Conservation (phyloP, 768 basidiomycete species). For the Rhodotorula toruloides region DNA sequence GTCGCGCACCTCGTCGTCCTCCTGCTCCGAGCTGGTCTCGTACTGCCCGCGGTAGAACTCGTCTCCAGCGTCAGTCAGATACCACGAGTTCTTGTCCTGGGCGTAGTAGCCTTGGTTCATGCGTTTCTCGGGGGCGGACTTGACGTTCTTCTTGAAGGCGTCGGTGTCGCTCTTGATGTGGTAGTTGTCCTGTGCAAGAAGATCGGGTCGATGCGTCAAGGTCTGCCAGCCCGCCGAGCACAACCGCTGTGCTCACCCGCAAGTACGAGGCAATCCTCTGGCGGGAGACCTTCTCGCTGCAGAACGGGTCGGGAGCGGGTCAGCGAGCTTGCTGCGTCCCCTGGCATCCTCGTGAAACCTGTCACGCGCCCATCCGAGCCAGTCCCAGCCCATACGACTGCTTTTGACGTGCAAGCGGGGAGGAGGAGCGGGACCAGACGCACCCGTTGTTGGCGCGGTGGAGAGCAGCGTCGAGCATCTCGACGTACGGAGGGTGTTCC, state of each 20-base stretch:
- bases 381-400: too few species aligned
- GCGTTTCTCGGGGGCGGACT: not conserved
- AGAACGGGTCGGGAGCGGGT: not conserved
- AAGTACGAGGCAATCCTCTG: not conserved
- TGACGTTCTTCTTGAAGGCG: not conserved
- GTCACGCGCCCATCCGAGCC: too few species aligned
- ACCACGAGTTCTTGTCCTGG: not conserved
- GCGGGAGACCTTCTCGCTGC: not conserved
- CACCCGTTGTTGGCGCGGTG: not conserved
- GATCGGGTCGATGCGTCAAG: not conserved
- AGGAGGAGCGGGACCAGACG: not conserved
- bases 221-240: not conserved
- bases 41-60: not conserved
- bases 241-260: not conserved
- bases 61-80: not conserved
- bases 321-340: not conserved
- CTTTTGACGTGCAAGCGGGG: not conserved
- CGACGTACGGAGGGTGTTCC: not conserved
- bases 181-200: not conserved
- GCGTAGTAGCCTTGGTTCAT: not conserved
- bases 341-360: too few species aligned
- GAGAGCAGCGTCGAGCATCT: slow-evolving; percentile 2
- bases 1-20: not conserved
- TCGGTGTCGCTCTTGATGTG: not conserved
- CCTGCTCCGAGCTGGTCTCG: not conserved